Conservation (phyloP, 306 rosid species). For the Castanospermum australe region DNA sequence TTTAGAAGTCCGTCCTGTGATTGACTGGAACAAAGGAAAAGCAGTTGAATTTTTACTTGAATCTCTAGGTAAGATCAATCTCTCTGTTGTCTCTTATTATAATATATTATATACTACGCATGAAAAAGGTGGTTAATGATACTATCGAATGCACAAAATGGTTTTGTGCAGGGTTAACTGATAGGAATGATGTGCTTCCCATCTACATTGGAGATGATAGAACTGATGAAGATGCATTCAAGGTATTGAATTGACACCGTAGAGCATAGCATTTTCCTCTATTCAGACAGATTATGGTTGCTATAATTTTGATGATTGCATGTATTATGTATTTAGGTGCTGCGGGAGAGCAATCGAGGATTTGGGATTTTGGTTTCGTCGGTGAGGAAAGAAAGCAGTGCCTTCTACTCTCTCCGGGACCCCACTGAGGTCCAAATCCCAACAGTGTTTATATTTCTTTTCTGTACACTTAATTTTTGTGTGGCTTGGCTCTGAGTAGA, state of each 20-base stretch:
- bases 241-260: constrained; percentile 29
- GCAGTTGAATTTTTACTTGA: constrained; percentile 92
- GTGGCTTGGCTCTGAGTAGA: too few species aligned
- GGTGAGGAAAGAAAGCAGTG: constrained; percentile 54
- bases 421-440: constrained; percentile 47
- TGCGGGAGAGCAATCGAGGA: constrained; percentile 45
- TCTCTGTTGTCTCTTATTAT: not conserved
- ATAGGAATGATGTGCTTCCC: constrained; percentile 52
- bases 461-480: not conserved
- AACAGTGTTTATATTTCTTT: not conserved
- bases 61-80: constrained; percentile 59
- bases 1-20: constrained; percentile 93
- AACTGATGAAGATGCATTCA: constrained; percentile 75
- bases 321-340: constrained; percentile 28
- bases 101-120: not conserved
- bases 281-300: not conserved
- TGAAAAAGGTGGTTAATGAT: not conserved
- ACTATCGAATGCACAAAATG: not conserved
- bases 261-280: not conserved
- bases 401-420: constrained; percentile 59
- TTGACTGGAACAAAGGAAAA: constrained; percentile 97
- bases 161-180: constrained; percentile 43
- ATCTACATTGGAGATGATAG: constrained; percentile 63
- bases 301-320: not conserved
- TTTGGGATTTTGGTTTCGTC: constrained; percentile 64